These are phyloP conservation scores for Salisapilia sapeloensis DNA, from an alignment of 352 stramenopile species.

Conservation along the genomic window DNA sequence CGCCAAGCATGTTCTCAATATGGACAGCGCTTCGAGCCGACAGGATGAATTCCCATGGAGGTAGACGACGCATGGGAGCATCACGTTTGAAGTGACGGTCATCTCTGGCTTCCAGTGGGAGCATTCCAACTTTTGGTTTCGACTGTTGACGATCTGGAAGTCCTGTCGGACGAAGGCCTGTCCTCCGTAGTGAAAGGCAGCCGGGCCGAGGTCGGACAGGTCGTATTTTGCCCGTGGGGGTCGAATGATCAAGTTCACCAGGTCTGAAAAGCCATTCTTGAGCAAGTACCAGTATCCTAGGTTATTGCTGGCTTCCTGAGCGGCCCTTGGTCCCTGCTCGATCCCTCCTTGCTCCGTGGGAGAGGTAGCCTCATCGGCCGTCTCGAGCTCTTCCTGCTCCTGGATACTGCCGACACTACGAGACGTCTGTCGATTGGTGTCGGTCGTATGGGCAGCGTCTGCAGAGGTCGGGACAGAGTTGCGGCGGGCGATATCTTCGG, in stretches of 20 bases:
- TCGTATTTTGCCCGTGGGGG: constrained; percentile 88
- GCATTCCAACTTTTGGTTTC: constrained; percentile 81
- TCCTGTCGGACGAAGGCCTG: constrained; percentile 81
- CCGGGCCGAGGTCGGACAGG: constrained; percentile 80
- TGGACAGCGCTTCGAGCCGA: constrained; percentile 88
- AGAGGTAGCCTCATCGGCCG: too few species aligned
- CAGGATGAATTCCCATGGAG: constrained; percentile 96
- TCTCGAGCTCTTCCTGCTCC: too few species aligned
- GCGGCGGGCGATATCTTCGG: too few species aligned
- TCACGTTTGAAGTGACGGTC: constrained; percentile 8
- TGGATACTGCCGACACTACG: too few species aligned
- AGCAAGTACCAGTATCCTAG: constrained; percentile 76
- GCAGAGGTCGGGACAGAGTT: too few species aligned
- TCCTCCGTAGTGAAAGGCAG: constrained; percentile 82
- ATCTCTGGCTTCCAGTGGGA: constrained; percentile 85
- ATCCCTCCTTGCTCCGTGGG: constrained; percentile 22
- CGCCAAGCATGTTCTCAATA: constrained; percentile 74
- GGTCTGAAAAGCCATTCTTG: constrained; percentile 86
- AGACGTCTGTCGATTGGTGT: too few species aligned
- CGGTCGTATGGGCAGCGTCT: too few species aligned
- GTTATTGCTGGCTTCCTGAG: constrained; percentile 59
- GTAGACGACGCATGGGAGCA: constrained; percentile 91
- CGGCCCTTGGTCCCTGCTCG: constrained; percentile 43
- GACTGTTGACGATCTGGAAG: constrained; percentile 74
- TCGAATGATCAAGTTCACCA: constrained; percentile 96